Percentiles rank a stretch among this genome's conserved stretches.
These are phyloP conservation scores for Xylariaceae sp. DNA, from an alignment of 2,329 filamentous ascomycete genomes.

Conservation along the genomic window DNA sequence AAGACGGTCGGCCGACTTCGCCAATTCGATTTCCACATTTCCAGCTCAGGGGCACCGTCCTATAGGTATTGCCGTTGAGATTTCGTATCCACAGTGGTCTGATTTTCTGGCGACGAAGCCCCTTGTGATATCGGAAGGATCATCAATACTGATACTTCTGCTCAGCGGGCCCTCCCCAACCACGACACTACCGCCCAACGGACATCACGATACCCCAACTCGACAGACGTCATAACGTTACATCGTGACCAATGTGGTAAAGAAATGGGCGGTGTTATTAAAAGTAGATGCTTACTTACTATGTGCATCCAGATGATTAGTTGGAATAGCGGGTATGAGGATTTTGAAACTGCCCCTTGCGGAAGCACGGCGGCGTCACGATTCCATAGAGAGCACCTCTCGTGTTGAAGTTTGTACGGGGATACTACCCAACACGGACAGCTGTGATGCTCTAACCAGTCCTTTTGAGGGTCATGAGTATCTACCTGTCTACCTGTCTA, in stretches of 20 bases:
- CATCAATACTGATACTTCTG: neutral
- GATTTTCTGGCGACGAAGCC: neutral
- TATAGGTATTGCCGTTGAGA: neutral
- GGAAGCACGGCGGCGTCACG: too few relatives aligned
- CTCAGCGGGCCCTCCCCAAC: constrained; percentile 6
- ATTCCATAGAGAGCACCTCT: too few relatives aligned
- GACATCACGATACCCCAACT: neutral
- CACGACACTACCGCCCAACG: neutral
- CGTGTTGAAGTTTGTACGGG: too few relatives aligned
- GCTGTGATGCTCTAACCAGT: too few relatives aligned
- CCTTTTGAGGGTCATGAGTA: too few relatives aligned
- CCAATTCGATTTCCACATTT: neutral
- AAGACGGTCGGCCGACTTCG: neutral
- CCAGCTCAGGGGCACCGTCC: neutral
- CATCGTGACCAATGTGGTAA: neutral
- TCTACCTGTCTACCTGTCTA: too few relatives aligned
- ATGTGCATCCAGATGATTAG: too few relatives aligned
- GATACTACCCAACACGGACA: too few relatives aligned
- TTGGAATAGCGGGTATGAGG: too few relatives aligned
- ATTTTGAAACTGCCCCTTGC: too few relatives aligned
- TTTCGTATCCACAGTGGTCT: neutral
- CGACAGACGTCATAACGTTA: neutral
- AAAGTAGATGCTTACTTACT: neutral
- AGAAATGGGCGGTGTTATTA: neutral
- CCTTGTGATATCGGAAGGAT: neutral